These are phyloP conservation scores for Coniochaeta sp. DNA, from an alignment of 2,329 filamentous ascomycete genomes.

Conservation along the genomic window DNA sequence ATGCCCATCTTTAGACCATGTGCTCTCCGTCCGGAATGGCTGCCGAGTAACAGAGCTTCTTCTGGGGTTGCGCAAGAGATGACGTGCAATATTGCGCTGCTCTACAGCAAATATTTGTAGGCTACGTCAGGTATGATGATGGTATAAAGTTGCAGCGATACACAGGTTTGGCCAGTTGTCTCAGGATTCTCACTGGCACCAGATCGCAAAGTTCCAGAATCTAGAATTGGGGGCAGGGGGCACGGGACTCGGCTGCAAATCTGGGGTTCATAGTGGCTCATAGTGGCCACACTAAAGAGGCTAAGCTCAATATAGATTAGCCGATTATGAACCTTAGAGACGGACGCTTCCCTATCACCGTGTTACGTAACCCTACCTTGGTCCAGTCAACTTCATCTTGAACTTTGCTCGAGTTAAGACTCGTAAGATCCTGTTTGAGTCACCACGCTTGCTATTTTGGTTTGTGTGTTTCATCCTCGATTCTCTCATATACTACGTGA, in stretches of 20 bases:
- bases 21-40: not conserved
- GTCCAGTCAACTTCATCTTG: not conserved
- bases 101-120: not conserved
- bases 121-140: not conserved
- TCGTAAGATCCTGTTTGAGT: not conserved
- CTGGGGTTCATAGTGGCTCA: not conserved
- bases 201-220: not conserved
- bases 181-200: not conserved
- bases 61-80: not conserved
- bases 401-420: not conserved
- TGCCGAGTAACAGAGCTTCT: not conserved
- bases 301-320: not conserved
- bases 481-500: not conserved
- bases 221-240: not conserved
- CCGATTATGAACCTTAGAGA: not conserved
- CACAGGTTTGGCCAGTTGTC: not conserved
- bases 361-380: no score
- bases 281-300: no score
- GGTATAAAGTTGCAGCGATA: not conserved
- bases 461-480: not conserved
- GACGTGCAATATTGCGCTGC: not conserved
- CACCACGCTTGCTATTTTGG: not conserved
- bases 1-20: not conserved
- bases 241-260: not conserved
- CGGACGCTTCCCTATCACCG: no score